These are phyloP conservation scores for Ceratobasidium sp. DNA, from an alignment of 1,284 basidiomycete genomes.

Conservation along the genomic window DNA sequence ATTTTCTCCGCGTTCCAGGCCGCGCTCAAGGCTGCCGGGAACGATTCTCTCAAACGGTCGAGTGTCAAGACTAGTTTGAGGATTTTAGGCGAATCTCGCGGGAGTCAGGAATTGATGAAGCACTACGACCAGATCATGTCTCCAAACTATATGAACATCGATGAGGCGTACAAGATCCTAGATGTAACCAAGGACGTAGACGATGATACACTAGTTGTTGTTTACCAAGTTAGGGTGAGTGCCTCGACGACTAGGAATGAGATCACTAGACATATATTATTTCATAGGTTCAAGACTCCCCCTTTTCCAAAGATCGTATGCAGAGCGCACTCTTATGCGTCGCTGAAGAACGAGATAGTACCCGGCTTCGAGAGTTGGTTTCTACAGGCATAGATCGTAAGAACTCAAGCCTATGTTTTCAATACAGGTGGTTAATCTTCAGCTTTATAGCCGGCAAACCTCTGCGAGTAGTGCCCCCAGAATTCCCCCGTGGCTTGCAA, in stretches of 20 bases:
- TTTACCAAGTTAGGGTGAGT: slow-evolving; percentile 78
- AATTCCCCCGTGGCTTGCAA: slow-evolving; percentile 86
- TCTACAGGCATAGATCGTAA: slow-evolving; percentile 76
- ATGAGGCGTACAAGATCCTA: slow-evolving; percentile 77
- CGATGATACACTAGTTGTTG: slow-evolving; percentile 77
- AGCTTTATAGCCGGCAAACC: slow-evolving; percentile 68
- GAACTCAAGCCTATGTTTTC: slow-evolving; percentile 53
- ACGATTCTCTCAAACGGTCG: slow-evolving; percentile 41
- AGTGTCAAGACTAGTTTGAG: slow-evolving; percentile 47
- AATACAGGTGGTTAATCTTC: slow-evolving; percentile 12
- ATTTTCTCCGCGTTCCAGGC: slow-evolving; percentile 74
- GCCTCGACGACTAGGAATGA: background rate
- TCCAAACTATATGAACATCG: slow-evolving; percentile 70
- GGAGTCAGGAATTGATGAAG: slow-evolving; percentile 62
- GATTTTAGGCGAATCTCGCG: slow-evolving; percentile 62
- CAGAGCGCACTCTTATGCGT: slow-evolving; percentile 55
- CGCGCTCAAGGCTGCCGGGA: slow-evolving; percentile 55
- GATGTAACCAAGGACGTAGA: slow-evolving; percentile 76
- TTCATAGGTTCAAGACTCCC: slow-evolving; percentile 70
- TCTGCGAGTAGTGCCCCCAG: slow-evolving; percentile 62
- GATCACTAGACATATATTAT: slow-evolving; percentile 32
- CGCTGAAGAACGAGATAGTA: slow-evolving; percentile 75
- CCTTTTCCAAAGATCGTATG: slow-evolving; percentile 51
- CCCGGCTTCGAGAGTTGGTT: slow-evolving; percentile 72
- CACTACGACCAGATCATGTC: slow-evolving; percentile 61